Base-by-base conservation (phyloP, 495 filamentous ascomycete genomes). In the Lasiosphaeris hirsuta region DNA sequence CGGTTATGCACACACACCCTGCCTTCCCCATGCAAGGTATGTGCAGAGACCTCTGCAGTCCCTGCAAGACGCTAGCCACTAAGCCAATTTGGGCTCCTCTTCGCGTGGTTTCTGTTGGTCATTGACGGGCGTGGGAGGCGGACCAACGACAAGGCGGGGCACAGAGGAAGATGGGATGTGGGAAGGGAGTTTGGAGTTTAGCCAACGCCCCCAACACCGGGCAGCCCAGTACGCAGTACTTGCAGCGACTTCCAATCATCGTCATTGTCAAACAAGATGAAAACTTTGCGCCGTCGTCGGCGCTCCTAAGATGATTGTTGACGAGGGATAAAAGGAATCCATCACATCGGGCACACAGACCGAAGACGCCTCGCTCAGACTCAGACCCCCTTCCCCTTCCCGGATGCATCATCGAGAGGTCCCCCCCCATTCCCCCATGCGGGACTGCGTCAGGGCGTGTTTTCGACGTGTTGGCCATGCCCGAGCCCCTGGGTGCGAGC, bases 71-170 rank as follows among this genome's bases (percentile, higher is more conserved):
- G 10, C n/a, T 39, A 33, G 30, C 46, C 33, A 19, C 46, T 33
- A 50, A 44, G 30, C 30, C 18, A 8, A 44, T 54, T 54, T 30
- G 23, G 23, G 23, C 23, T 30, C 17, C 4, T 17, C 46, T 13
- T 36, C 18, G 58, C 60, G 57, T 61, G 60, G 60, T 59, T 63
- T 66, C 60, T 60, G 65, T 68, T 66, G 66, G 63, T 66, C 62
- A 63, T 68, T 61, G 42, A 44, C 11, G 48, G 48, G 36, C 19
- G 10, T 15, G 47, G 33, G 39, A 45, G 40, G 15, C 23, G 47
- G 56, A 52, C 34, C 30, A 49, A 37, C 48, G 37, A 34, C 37
- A 7, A 19, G 17, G 15, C 15, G 8, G 4, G 23, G 19, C 30
- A 33, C 14, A 47, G 39, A 50, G 11, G 60, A 33, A 33, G 19